These are phyloP conservation scores for Symbiodinium pilosum DNA, from an alignment of 73 alveolate species.

Conservation along the genomic window DNA sequence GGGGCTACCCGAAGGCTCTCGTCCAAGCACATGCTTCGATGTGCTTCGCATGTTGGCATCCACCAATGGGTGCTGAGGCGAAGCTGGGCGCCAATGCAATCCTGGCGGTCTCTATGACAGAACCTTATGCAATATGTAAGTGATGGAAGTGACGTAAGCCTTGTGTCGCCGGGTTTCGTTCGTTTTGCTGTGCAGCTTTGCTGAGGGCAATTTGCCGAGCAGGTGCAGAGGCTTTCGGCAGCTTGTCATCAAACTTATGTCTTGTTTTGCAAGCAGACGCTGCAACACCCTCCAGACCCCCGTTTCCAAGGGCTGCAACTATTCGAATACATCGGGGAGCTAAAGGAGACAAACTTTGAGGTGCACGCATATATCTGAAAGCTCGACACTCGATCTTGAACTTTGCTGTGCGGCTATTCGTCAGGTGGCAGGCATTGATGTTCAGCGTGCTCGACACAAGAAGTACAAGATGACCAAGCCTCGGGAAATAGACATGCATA, in stretches of 20 bases:
- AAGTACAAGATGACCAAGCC: conserved; percentile 47
- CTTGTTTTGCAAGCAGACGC: background rate
- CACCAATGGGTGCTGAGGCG: conserved; percentile 1
- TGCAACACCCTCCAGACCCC: background rate
- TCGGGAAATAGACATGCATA: background rate
- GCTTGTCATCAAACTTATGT: background rate
- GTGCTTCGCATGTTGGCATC: background rate
- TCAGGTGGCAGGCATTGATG: conserved; percentile 52
- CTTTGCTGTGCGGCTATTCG: no score
- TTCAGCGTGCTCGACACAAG: conserved; percentile 58
- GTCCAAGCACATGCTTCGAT: no score
- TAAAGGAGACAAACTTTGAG: conserved; percentile 77
- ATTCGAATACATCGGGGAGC: conserved; percentile 89
- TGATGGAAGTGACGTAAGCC: background rate
- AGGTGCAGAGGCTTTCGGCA: conserved; percentile 90
- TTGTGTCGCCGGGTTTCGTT: no score
- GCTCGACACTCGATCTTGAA: no score
- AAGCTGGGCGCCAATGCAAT: conserved; percentile 98
- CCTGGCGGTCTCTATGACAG: conserved; percentile 85
- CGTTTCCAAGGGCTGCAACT: conserved; percentile 25
- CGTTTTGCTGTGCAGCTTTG: no score
- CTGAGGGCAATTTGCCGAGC: conserved; percentile 84
- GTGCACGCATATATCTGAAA: no score
- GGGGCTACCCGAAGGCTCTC: conserved; percentile 97
- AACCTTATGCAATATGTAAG: no score